phyloP scores from a whole-genome alignment of 2,329 filamentous ascomycete genomes.

The Chrysosporium keratinophilum region DNA sequence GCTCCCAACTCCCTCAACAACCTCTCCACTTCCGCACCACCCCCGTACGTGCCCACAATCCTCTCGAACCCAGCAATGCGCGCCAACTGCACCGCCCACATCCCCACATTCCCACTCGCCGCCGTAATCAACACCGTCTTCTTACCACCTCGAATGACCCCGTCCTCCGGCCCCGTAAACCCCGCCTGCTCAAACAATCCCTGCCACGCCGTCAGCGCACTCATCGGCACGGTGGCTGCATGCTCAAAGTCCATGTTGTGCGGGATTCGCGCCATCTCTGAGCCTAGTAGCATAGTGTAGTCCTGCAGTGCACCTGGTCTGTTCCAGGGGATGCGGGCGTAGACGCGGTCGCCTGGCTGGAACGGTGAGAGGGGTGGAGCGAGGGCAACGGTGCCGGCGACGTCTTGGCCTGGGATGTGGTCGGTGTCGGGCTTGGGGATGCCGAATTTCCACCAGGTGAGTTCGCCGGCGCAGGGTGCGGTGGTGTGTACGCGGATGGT shows the following conservation, averaged over 20 bases:
- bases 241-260: slow-evolving; percentile 29
- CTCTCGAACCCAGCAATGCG: slow-evolving; percentile 27
- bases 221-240: slow-evolving; percentile 31
- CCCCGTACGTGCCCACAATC: slow-evolving; percentile 34
- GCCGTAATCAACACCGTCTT: slow-evolving; percentile 38
- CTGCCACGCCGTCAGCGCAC: slow-evolving; percentile 36
- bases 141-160: slow-evolving; percentile 14
- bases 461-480: slow-evolving; percentile 35
- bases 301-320: slow-evolving; percentile 32
- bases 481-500: slow-evolving; percentile 34
- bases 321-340: slow-evolving; percentile 28
- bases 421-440: slow-evolving; percentile 23
- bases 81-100: slow-evolving; percentile 31
- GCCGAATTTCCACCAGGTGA: slow-evolving; percentile 29
- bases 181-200: slow-evolving; percentile 33
- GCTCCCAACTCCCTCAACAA: slow-evolving; percentile 36
- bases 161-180: slow-evolving; percentile 14
- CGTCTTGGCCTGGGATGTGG: slow-evolving; percentile 35
- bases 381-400: slow-evolving; percentile 33
- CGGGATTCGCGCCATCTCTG: slow-evolving; percentile 32
- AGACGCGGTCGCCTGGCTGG: slow-evolving; percentile 32
- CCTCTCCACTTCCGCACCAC: slow-evolving; percentile 26
- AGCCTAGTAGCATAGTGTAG: slow-evolving; percentile 27
- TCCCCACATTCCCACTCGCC: slow-evolving; percentile 38
- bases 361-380: slow-evolving; percentile 31